These are phyloP conservation scores for Pseudoturritis turrita DNA, from an alignment of 345 rosid genomes.

Conservation along the genomic window DNA sequence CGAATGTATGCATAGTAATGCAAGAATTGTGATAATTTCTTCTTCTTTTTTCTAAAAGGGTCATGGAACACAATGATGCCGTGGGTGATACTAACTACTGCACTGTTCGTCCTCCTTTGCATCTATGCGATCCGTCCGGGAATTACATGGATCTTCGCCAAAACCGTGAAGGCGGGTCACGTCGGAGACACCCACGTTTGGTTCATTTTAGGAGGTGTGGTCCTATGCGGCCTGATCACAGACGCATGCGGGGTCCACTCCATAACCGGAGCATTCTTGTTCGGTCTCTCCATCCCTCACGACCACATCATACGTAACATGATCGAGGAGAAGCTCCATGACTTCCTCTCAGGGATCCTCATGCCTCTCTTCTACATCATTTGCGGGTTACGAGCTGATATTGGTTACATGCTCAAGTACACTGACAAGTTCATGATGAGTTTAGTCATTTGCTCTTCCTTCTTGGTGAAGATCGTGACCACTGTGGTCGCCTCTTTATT, in stretches of 20 bases:
- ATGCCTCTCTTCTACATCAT: slow-evolving; percentile 48
- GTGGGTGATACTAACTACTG: slow-evolving; percentile 21
- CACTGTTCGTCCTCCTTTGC: slow-evolving; percentile 33
- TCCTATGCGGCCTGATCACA: slow-evolving; percentile 47
- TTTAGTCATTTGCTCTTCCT: slow-evolving; percentile 21
- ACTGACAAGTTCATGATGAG: slow-evolving; percentile 20
- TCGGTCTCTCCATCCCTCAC: slow-evolving; percentile 57
- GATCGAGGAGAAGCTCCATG: slow-evolving; percentile 46
- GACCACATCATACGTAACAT: slow-evolving; percentile 34
- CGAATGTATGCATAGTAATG: background rate
- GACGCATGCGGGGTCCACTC: slow-evolving; percentile 61
- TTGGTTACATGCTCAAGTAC: slow-evolving; percentile 15
- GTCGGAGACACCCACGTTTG: slow-evolving; percentile 42
- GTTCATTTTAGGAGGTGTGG: slow-evolving; percentile 47
- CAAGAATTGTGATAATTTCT: background rate
- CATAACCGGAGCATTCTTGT: slow-evolving; percentile 58
- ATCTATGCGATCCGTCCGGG: slow-evolving; percentile 44
- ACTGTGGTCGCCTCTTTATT: slow-evolving; percentile 34
- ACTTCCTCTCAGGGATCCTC: slow-evolving; percentile 41
- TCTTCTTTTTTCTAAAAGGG: background rate
- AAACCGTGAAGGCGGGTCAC: slow-evolving; percentile 27
- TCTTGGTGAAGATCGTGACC: slow-evolving; percentile 42
- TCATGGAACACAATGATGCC: slow-evolving; percentile 24
- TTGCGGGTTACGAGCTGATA: slow-evolving; percentile 40
- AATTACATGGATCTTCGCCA: slow-evolving; percentile 37